Base-by-base conservation (phyloP, 768 basidiomycete species). In the Exsudoporus frostii region DNA sequence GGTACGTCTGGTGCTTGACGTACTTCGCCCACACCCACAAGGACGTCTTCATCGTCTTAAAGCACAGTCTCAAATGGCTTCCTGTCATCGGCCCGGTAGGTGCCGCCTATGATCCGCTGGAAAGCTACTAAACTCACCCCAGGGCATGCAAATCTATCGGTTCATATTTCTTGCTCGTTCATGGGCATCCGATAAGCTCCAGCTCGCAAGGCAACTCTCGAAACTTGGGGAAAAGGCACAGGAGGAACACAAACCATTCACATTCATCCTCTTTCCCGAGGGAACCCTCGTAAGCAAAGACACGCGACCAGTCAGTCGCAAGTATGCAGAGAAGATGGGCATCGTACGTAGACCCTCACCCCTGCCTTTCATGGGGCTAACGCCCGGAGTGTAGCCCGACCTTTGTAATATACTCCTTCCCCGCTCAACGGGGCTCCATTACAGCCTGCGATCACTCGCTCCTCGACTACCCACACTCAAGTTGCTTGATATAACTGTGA, bases 111-210 rank as follows among this genome's bases (percentile, higher is more conserved):
- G n/a, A 9, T n/a, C 37, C 30, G 17, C 24, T 40, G 25, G 34
- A 51, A 42, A 45, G 34, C 30, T 20, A 45, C 56, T 63, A 27
- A 62, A 45, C 30, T 30, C 19, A 34, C 37, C 10, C 14, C 44
- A 92, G 90, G 88, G 82, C 51, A 98, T 97, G 92, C 92, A 90
- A 80, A 86, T 93, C 74, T 97, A 84, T 72, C 78, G 85, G 53
- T 98, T 98, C 71, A 92, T 98, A 54, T 98, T 98, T 70, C 80
- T 98, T 22, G 84, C 87, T 17, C 85, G 94, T 33, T 92, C 89
- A 20, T 96, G 93, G 95, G 86, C 88, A 2, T 83, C 90, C 19
- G 95, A 98, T 67, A 78, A 83, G 54, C 64, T 79, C 10, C 80
- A 85, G 56, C 77, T 97, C 6, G 79, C 84, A 25, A 71, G 75